Evolutionary conservation across 2,329 filamentous ascomycete species (phyloP).

Genomic region (Alternaria brassicicola): DNA sequence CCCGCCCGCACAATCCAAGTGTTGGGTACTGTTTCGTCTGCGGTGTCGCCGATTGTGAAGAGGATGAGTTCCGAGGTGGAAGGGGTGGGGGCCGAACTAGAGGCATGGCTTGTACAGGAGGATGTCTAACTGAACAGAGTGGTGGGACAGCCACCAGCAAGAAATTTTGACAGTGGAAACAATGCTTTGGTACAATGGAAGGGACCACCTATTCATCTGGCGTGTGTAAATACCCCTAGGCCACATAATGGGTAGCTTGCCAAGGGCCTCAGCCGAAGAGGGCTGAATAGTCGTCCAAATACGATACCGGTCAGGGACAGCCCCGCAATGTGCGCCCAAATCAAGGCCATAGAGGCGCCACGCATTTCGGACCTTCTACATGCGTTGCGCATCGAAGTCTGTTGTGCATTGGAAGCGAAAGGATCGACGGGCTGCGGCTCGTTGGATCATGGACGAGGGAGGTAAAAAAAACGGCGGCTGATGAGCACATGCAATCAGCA

Average conservation of each 20-base stretch:
- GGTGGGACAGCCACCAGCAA: neutral
- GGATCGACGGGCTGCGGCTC: neutral
- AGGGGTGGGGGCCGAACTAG: constrained; percentile 16
- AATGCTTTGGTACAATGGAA: neutral
- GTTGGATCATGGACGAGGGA: neutral
- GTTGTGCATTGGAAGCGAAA: neutral
- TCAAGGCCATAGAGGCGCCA: constrained; percentile 3
- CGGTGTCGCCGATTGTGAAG: constrained; percentile 1
- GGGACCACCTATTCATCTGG: neutral
- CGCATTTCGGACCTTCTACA: constrained; percentile 1
- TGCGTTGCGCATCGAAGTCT: neutral
- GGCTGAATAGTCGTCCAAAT: constrained; percentile 9
- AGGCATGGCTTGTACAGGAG: constrained; percentile 13
- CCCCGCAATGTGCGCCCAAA: constrained; percentile 8
- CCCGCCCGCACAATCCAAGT: constrained; percentile 14
- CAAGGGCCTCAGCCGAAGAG: constrained; percentile 5
- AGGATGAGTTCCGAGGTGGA: neutral
- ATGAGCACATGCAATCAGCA: neutral
- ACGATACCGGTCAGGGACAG: constrained; percentile 17
- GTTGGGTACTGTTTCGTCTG: constrained; percentile 4
- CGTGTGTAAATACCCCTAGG: neutral
- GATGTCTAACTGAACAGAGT: neutral
- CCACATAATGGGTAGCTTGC: neutral
- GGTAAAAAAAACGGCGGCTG: neutral
- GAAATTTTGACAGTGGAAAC: neutral